Base-by-base conservation (phyloP, 192 early-diverging fungal species). In the Entophlyctis luteolus region DNA sequence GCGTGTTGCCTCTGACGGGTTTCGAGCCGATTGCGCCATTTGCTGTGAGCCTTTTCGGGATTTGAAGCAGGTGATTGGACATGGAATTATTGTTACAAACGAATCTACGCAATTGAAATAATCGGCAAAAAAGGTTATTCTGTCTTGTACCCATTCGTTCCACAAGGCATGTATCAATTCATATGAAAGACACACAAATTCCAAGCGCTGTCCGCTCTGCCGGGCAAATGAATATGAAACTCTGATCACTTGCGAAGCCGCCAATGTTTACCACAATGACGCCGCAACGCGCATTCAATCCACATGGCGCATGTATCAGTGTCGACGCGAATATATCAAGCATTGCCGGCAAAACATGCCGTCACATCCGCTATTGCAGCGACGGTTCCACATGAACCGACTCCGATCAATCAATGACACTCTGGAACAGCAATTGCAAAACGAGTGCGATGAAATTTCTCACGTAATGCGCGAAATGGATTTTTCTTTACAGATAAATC, bases 21-120 rank as follows among this genome's bases (percentile, higher is more conserved):
- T 46, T 18, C 18, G 42, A n/a, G 33, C 45, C 8, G 62, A 63
- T 10, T 63, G 62, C 31, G 62, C 62, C 23, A 63, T 63, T 38
- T 63, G 62, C 62, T 50, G 48, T 38, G 62, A 63, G 25, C 62
- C 62, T 27, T 63, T 63, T 50, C 28, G 25, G 31, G 47, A 20
- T 12, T 34, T 32, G 18, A 50, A 33, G 23, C 62, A 63, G 32
- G 59, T 52, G 14, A 22, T 28, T 12, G n/a, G n/a, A n/a, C 42
- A 14, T n/a, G 10, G 12, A 45, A 45, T 12, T 45, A 14, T 45
- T n/a, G n/a, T n/a, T n/a, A n/a, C n/a, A n/a, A n/a, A n/a, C 42
- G 10, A n/a, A 14, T 45, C n/a, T 45, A 10, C n/a, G 42, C 42
- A 10, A 10, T n/a, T 10, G 10, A 14, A n/a, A 45, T n/a, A 45